These are phyloP conservation scores for Penicillium sp. DNA, from an alignment of 2,329 filamentous ascomycete genomes.

Conservation along the genomic window DNA sequence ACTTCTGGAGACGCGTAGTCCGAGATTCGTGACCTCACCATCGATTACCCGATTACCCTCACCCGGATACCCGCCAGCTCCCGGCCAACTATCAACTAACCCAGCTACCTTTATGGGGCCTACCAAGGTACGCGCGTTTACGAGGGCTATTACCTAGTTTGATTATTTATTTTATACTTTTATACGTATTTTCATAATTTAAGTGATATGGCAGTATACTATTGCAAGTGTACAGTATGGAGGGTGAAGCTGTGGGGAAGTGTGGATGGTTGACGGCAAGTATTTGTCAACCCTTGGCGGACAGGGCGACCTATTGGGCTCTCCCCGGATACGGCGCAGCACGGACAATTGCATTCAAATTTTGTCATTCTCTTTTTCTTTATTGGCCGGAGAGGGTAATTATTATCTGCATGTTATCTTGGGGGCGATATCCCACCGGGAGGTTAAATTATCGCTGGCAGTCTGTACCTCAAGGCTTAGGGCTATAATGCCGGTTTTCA, in stretches of 20 bases:
- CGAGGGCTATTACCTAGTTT: too few relatives aligned
- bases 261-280: not conserved
- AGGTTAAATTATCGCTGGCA: not conserved
- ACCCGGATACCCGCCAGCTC: too few relatives aligned
- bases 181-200: too few relatives aligned
- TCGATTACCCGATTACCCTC: not conserved
- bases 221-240: too few relatives aligned
- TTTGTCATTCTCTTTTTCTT: not conserved
- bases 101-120: too few relatives aligned
- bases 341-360: not conserved
- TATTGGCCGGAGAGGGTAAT: not conserved
- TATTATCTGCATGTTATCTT: not conserved
- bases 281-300: not conserved
- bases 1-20: not conserved
- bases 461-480: not conserved
- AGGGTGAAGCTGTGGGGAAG: not conserved
- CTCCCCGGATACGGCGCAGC: not conserved
- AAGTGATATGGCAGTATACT: too few relatives aligned
- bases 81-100: too few relatives aligned
- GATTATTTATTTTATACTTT: too few relatives aligned
- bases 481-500: too few relatives aligned
- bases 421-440: not conserved
- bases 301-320: not conserved
- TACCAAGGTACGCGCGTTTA: too few relatives aligned
- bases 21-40: not conserved